These are phyloP conservation scores for Termitomyces sp. DNA, from an alignment of 768 basidiomycete species.

Conservation along the genomic window DNA sequence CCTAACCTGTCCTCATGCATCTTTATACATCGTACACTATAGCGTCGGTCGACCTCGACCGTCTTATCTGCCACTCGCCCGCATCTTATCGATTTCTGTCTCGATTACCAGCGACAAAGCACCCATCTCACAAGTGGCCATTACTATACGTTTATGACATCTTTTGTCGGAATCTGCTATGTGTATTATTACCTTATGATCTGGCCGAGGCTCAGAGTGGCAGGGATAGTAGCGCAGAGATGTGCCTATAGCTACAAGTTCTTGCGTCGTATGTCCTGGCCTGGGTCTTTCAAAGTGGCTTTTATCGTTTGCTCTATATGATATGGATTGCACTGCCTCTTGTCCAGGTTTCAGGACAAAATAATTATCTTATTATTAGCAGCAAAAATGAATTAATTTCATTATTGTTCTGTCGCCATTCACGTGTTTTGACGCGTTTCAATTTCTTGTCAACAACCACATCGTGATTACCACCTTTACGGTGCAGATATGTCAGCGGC, in stretches of 20 bases:
- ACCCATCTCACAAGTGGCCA: slow-evolving; percentile 15
- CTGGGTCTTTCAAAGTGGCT: not conserved
- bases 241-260: slow-evolving; percentile 10
- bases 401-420: not conserved
- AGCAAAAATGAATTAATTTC: not conserved
- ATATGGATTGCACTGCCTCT: slow-evolving; percentile 3
- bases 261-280: slow-evolving; percentile 4
- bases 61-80: slow-evolving; percentile 13
- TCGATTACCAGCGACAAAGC: slow-evolving; percentile 16
- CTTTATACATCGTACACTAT: slow-evolving; percentile 15
- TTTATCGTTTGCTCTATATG: not conserved
- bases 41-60: slow-evolving; percentile 11
- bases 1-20: slow-evolving; percentile 7
- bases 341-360: slow-evolving; percentile 14
- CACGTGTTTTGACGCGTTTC: slow-evolving; percentile 7
- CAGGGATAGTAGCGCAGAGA: slow-evolving; percentile 9
- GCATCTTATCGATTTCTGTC: slow-evolving; percentile 18
- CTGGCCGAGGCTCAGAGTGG: slow-evolving; percentile 14
- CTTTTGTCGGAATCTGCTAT: slow-evolving; percentile 29
- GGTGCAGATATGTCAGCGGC: slow-evolving; percentile 13
- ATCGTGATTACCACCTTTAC: not conserved
- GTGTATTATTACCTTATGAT: slow-evolving; percentile 25
- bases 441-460: not conserved
- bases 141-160: slow-evolving; percentile 27
- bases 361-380: not conserved